phyloP scores from a whole-genome alignment of 169 alveolate genomes.

The Plasmodium berghei region DNA sequence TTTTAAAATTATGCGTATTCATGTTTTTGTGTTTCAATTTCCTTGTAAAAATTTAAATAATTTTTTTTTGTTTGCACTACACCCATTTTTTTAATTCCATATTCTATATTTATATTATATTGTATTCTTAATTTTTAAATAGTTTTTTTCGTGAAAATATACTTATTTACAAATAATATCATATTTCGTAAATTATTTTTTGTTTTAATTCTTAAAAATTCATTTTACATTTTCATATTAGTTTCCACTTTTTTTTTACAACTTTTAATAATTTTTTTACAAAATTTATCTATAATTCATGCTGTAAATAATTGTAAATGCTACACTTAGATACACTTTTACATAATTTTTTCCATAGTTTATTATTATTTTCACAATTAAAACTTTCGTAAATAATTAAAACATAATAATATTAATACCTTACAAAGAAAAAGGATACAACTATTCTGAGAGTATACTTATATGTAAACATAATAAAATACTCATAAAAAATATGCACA shows the following conservation, averaged over 20 bases:
- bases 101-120: too few species aligned
- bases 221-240: conserved; percentile 4
- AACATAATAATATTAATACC: too few species aligned
- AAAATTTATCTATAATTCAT: background rate
- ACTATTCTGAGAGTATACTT: too few species aligned
- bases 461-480: too few species aligned
- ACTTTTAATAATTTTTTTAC: conserved; percentile 4
- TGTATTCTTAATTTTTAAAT: too few species aligned
- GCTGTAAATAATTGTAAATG: background rate
- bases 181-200: conserved; percentile 8
- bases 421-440: too few species aligned
- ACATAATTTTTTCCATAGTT: background rate
- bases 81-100: too few species aligned
- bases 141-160: background rate
- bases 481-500: too few species aligned
- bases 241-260: conserved; percentile 1
- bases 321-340: background rate
- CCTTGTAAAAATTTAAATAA: too few species aligned
- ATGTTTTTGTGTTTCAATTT: background rate
- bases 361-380: too few species aligned
- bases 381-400: too few species aligned
- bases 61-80: too few species aligned
- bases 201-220: conserved; percentile 33
- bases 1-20: background rate
- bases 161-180: background rate